These are phyloP conservation scores for Primulina eburnea DNA, from an alignment of 257 asterid species.

Conservation along the genomic window DNA sequence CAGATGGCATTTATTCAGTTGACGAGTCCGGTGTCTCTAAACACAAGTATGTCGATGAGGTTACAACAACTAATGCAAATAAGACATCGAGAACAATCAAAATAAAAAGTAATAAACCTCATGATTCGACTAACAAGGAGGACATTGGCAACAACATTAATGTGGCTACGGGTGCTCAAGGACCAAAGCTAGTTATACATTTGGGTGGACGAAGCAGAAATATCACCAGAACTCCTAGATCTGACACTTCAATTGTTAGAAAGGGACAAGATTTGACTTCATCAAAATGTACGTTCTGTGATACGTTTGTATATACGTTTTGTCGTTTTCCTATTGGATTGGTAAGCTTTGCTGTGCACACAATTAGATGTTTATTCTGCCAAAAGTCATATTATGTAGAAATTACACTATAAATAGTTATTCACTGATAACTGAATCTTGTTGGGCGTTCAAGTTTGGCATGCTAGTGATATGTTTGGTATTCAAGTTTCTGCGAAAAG, in stretches of 20 bases:
- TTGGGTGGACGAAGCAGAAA: constrained; percentile 71
- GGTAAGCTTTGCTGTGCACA: neutral
- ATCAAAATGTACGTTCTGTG: constrained; percentile 49
- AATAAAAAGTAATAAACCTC: constrained; percentile 57
- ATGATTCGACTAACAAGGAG: constrained; percentile 37
- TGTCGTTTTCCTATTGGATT: constrained; percentile 20
- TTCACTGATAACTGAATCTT: neutral
- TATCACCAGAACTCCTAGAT: constrained; percentile 47
- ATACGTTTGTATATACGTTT: constrained; percentile 6
- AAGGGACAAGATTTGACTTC: constrained; percentile 53
- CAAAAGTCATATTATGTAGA: neutral
- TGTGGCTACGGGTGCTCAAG: constrained; percentile 48
- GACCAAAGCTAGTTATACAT: constrained; percentile 88
- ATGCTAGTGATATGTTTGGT: constrained; percentile 1
- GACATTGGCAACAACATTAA: constrained; percentile 46
- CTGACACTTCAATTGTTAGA: constrained; percentile 59
- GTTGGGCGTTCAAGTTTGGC: constrained; percentile 1
- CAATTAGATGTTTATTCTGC: neutral
- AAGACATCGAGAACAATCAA: constrained; percentile 61
- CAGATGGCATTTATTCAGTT: constrained; percentile 41
- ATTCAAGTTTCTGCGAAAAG: no score
- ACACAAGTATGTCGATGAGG: constrained; percentile 56
- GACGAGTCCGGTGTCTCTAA: constrained; percentile 45
- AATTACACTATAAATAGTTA: neutral
- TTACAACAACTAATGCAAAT: constrained; percentile 36